A percentile compares a stretch with the other conserved stretches of the same genome.
Evolutionary conservation across 2,329 filamentous ascomycete genomes (phyloP).

Genomic region (Penicillium janthinellum): DNA sequence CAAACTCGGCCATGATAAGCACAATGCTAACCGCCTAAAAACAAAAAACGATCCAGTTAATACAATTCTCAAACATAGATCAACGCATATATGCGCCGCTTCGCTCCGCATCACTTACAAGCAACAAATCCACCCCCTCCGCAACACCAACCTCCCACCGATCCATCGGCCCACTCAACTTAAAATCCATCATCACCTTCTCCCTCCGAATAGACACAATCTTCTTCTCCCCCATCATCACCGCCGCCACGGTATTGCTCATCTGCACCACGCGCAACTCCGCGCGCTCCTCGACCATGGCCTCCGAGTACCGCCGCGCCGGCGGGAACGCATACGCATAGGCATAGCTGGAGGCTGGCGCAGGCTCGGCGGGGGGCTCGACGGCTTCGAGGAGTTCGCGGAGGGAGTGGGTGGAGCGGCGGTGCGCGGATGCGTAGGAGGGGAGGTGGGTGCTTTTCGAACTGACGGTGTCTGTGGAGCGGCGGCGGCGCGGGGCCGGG

Average conservation of each 20-base stretch:
- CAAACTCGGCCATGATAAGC: slow-evolving; percentile 24
- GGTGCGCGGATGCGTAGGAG: slow-evolving; percentile 23
- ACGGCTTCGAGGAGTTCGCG: slow-evolving; percentile 26
- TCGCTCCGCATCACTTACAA: slow-evolving; percentile 17
- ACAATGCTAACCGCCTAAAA: slow-evolving; percentile 25
- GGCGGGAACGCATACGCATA: slow-evolving; percentile 8
- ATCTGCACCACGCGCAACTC: slow-evolving; percentile 21
- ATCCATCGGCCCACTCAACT: slow-evolving; percentile 12
- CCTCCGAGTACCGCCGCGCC: slow-evolving; percentile 13
- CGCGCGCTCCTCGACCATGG: slow-evolving; percentile 9
- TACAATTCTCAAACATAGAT: not conserved
- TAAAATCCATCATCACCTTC: slow-evolving; percentile 16
- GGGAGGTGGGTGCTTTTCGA: slow-evolving; percentile 11
- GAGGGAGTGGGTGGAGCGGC: slow-evolving; percentile 15
- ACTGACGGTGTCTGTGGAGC: not conserved
- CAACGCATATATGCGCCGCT: not conserved
- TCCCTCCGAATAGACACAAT: slow-evolving; percentile 22
- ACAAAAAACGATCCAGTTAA: not conserved
- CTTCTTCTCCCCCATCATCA: slow-evolving; percentile 24
- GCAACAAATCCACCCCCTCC: slow-evolving; percentile 27
- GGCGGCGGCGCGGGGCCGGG: slow-evolving; percentile 8
- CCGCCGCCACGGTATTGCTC: slow-evolving; percentile 10
- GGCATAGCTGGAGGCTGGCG: slow-evolving; percentile 13
- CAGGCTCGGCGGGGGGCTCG: slow-evolving; percentile 25
- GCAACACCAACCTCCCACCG: slow-evolving; percentile 27